Evolutionary conservation across 768 basidiomycete species (phyloP).

Genomic region (Amanita muscaria): DNA sequence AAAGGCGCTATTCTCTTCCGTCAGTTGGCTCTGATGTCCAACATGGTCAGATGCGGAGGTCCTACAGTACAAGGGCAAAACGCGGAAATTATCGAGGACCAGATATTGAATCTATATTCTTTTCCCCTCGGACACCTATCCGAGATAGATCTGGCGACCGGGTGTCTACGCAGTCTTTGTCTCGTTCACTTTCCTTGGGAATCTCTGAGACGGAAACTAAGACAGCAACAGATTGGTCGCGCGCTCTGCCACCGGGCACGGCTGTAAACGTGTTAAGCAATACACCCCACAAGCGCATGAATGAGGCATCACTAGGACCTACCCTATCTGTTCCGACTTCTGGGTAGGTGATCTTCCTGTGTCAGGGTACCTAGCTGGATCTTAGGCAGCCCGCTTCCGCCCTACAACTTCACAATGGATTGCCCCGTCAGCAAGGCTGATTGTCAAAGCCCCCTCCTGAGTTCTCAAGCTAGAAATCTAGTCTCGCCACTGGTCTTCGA

Average conservation of each 20-base stretch:
- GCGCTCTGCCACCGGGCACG: not conserved
- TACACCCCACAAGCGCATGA: too few species aligned
- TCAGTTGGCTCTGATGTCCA: not conserved
- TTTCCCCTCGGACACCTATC: not conserved
- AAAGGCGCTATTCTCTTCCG: conserved; percentile 4
- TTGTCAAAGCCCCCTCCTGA: not conserved
- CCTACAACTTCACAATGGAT: not conserved
- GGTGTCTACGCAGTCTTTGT: not conserved
- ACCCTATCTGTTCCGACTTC: too few species aligned
- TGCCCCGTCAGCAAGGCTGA: not conserved
- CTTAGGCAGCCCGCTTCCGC: not conserved
- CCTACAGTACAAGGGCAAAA: conserved; percentile 2
- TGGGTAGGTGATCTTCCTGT: too few species aligned
- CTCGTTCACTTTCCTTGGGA: not conserved
- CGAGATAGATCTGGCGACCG: not conserved
- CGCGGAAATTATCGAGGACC: not conserved
- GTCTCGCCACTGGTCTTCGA: not conserved
- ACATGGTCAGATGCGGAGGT: not conserved
- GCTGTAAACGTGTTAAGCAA: too few species aligned
- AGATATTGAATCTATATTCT: not conserved
- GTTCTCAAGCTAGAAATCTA: not conserved
- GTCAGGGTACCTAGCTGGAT: not conserved
- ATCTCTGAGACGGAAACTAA: not conserved
- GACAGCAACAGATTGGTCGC: not conserved
- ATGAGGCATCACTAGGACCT: too few species aligned